phyloP scores from a whole-genome alignment of 75 land plant genomes.

The Picea sitchensis region DNA sequence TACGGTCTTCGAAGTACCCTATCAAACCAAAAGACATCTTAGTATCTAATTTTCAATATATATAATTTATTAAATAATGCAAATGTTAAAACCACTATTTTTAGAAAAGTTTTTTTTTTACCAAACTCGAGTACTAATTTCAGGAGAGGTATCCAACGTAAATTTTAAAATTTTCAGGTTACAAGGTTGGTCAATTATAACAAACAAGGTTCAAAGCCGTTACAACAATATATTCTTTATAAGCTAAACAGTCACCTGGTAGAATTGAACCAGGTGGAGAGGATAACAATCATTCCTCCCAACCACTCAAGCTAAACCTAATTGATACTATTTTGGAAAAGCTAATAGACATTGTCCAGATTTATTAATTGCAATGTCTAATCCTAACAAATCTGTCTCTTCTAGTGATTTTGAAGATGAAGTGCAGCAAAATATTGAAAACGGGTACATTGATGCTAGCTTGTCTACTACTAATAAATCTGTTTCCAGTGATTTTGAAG shows the following conservation, averaged over 20 bases:
- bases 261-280: too few relatives aligned
- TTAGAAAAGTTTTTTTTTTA: neutral
- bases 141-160: too few relatives aligned
- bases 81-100: neutral
- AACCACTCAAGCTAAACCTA: too few relatives aligned
- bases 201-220: too few relatives aligned
- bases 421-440: neutral
- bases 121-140: too few relatives aligned
- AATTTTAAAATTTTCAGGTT: too few relatives aligned
- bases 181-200: too few relatives aligned
- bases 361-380: neutral
- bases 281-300: too few relatives aligned
- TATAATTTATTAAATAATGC: neutral
- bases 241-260: too few relatives aligned
- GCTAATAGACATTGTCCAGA: neutral
- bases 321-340: too few relatives aligned
- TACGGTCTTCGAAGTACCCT: constrained; percentile 50
- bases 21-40: neutral
- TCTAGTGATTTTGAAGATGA: neutral
- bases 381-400: too few relatives aligned
- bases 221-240: too few relatives aligned
- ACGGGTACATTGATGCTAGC: neutral
- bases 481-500: neutral
- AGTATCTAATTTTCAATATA: neutral
- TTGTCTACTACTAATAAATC: neutral